Percentiles rank a stretch among this genome's conserved stretches.
phyloP scores from a whole-genome alignment of 1,139 yeast genomes.

The Pneumocystis carinii region DNA sequence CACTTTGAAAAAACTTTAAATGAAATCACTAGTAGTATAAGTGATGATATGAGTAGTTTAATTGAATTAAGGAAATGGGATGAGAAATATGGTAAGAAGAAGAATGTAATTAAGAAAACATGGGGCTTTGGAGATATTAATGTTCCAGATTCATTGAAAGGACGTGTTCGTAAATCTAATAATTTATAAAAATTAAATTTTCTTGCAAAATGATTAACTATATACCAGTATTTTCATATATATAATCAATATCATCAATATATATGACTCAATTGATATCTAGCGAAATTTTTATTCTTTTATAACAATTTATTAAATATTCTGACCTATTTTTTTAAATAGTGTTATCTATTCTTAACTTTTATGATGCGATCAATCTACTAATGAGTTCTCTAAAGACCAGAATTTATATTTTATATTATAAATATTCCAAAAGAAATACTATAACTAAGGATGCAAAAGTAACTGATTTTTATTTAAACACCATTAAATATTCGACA shows the following conservation, averaged over 20 bases:
- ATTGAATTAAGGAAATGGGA: constrained; percentile 14
- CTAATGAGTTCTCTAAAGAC: too few relatives aligned
- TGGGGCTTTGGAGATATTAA: background rate
- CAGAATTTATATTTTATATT: background rate
- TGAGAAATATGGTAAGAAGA: constrained; percentile 11
- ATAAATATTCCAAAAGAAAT: background rate
- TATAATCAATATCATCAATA: background rate
- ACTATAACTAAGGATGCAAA: background rate
- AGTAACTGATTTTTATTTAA: background rate
- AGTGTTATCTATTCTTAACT: too few relatives aligned
- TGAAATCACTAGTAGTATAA: constrained; percentile 12
- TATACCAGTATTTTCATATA: background rate
- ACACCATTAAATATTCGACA: background rate
- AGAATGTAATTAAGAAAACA: background rate
- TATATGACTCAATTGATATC: background rate
- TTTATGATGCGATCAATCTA: too few relatives aligned
- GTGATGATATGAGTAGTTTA: constrained; percentile 14
- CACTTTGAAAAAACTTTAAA: constrained; percentile 14
- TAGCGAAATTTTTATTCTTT: too few relatives aligned
- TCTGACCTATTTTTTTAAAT: too few relatives aligned
- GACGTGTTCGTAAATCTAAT: background rate
- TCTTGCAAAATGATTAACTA: background rate
- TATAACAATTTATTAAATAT: background rate
- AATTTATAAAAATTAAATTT: background rate
- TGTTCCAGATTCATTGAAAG: background rate